Evolutionary conservation across 441 rosid species (phyloP).

Genomic region (Macaranga tanarius): DNA sequence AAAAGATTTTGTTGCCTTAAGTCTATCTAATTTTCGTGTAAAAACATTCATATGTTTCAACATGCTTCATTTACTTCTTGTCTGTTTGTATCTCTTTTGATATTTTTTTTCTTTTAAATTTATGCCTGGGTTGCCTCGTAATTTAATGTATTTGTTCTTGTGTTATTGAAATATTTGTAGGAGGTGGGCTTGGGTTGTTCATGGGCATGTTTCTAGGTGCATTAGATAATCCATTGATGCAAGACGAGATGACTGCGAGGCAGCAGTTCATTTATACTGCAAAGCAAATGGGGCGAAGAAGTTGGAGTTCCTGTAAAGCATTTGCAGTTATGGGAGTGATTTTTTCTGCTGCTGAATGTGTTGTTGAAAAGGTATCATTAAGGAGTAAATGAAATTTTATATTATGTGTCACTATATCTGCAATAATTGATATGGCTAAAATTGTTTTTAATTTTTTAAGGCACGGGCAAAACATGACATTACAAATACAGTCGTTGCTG

Average conservation of each 20-base stretch:
- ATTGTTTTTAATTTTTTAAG: slow-evolving; percentile 33
- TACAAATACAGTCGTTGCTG: slow-evolving; percentile 76
- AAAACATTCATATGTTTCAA: background rate
- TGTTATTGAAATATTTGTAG: slow-evolving; percentile 39
- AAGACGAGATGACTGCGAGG: slow-evolving; percentile 73
- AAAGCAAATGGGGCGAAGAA: slow-evolving; percentile 82
- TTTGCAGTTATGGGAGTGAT: slow-evolving; percentile 93
- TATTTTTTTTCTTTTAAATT: background rate
- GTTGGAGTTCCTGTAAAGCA: slow-evolving; percentile 84
- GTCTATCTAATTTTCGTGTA: background rate
- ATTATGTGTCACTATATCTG: too few species aligned
- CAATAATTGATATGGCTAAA: background rate
- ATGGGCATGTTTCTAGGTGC: slow-evolving; percentile 89
- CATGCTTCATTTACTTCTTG: slow-evolving; percentile 4
- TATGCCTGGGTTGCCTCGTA: background rate
- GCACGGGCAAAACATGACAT: slow-evolving; percentile 90
- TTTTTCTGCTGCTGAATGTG: slow-evolving; percentile 89
- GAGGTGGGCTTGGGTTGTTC: slow-evolving; percentile 85
- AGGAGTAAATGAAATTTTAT: background rate
- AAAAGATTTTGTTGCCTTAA: too few species aligned
- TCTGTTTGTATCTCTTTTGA: background rate
- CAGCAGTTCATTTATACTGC: slow-evolving; percentile 69
- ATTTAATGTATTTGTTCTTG: slow-evolving; percentile 10
- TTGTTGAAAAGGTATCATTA: slow-evolving; percentile 71
- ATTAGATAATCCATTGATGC: slow-evolving; percentile 74